Evolutionary conservation across 139 green algal species (phyloP).

Genomic region (Marvania coccoides): DNA sequence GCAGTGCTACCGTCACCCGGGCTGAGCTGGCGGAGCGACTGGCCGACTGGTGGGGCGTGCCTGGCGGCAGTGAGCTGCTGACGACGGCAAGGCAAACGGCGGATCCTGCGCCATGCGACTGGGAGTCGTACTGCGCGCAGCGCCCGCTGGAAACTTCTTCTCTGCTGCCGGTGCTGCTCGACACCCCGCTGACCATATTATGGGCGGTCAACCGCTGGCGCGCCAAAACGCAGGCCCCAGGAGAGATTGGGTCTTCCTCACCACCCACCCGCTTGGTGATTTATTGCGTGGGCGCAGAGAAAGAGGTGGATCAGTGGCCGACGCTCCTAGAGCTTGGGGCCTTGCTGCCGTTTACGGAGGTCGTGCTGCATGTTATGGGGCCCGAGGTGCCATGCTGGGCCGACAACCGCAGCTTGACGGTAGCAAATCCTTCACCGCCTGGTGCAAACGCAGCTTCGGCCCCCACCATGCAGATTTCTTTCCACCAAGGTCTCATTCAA

Average conservation of each 20-base stretch:
- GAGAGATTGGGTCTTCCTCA: too few relatives aligned
- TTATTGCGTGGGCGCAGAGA: not conserved
- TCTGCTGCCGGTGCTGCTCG: not conserved
- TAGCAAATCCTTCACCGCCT: not conserved
- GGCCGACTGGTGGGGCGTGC: not conserved
- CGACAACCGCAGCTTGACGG: not conserved
- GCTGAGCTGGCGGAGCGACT: not conserved
- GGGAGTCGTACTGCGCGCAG: not conserved
- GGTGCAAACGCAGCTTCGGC: not conserved
- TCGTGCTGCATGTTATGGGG: not conserved
- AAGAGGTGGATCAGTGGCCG: not conserved
- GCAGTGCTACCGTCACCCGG: not conserved
- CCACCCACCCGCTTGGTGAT: not conserved
- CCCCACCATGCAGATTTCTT: not conserved
- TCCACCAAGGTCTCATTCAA: not conserved
- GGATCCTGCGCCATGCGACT: not conserved
- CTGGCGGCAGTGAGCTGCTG: not conserved
- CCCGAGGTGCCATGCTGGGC: not conserved
- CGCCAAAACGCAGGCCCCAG: not conserved
- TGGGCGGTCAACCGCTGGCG: not conserved
- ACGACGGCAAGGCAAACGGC: not conserved
- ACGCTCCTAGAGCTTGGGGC: constrained; percentile 2
- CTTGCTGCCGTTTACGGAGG: not conserved
- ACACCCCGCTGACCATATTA: not conserved
- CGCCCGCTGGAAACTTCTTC: not conserved